phyloP scores from a whole-genome alignment of 2,329 filamentous ascomycete species.

The Trichoderma arundinaceum region DNA sequence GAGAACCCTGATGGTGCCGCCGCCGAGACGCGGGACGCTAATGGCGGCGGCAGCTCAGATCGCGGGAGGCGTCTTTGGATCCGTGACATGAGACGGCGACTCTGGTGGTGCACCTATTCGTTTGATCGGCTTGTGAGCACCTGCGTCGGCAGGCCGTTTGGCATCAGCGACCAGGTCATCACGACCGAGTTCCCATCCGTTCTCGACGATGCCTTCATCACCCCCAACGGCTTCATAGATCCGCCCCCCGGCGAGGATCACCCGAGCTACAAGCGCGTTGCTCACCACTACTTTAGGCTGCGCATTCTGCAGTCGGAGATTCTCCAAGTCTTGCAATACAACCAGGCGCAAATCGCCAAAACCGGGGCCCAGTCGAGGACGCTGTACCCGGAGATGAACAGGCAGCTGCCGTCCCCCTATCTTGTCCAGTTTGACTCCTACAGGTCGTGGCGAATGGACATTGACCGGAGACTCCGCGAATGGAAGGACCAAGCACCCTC shows the following conservation, averaged over 20 bases:
- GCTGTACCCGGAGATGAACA: slow-evolving; percentile 75
- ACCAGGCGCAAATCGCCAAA: slow-evolving; percentile 82
- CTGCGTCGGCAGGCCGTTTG: slow-evolving; percentile 90
- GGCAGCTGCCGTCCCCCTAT: slow-evolving; percentile 81
- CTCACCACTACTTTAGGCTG: slow-evolving; percentile 90
- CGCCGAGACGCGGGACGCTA: slow-evolving; percentile 38
- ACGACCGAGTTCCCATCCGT: slow-evolving; percentile 93
- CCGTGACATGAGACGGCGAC: slow-evolving; percentile 80
- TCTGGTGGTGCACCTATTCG: slow-evolving; percentile 98
- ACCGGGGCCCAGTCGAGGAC: slow-evolving; percentile 64
- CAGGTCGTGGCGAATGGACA: slow-evolving; percentile 84
- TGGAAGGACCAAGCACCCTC: slow-evolving; percentile 87
- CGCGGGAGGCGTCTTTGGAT: slow-evolving; percentile 79
- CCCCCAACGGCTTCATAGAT: slow-evolving; percentile 72
- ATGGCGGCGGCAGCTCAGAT: slow-evolving; percentile 45
- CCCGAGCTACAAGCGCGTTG: slow-evolving; percentile 87
- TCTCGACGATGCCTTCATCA: slow-evolving; percentile 88
- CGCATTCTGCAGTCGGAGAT: slow-evolving; percentile 93
- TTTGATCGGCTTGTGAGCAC: slow-evolving; percentile 94
- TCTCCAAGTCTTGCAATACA: slow-evolving; percentile 88
- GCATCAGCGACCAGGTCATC: slow-evolving; percentile 94
- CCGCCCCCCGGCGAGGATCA: slow-evolving; percentile 61
- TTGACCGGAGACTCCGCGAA: slow-evolving; percentile 79
- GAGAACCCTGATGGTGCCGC: slow-evolving; percentile 46
- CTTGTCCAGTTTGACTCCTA: slow-evolving; percentile 84